Evolutionary conservation across 2,329 filamentous ascomycete genomes (phyloP).

Genomic region (Colletotrichum caudatum): DNA sequence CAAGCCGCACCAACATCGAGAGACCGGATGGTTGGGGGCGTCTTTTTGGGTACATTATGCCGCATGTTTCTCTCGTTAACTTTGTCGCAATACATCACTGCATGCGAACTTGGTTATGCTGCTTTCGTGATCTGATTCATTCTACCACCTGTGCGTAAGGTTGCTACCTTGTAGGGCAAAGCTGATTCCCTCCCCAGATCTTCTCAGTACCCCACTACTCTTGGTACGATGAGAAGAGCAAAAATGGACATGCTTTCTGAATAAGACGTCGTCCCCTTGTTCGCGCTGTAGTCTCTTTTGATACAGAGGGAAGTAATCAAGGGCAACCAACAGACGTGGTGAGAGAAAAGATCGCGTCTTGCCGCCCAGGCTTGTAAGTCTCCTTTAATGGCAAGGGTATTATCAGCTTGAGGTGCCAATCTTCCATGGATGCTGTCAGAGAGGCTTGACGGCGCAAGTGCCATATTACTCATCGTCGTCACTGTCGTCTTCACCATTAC

Average conservation of each 20-base stretch:
- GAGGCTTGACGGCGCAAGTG: not conserved
- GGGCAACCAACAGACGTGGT: too few species aligned
- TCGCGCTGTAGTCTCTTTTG: too few species aligned
- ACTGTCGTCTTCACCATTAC: not conserved
- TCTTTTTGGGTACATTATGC: constrained; percentile 35
- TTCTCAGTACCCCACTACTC: not conserved
- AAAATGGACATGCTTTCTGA: not conserved
- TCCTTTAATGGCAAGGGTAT: not conserved
- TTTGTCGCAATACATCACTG: constrained; percentile 35
- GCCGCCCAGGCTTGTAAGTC: not conserved
- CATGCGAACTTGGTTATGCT: not conserved
- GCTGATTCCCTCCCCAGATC: not conserved
- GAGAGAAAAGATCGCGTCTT: not conserved
- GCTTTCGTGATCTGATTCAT: not conserved
- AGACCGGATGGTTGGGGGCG: constrained; percentile 31
- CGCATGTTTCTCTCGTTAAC: constrained; percentile 32
- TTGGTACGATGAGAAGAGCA: not conserved
- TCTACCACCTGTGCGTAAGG: not conserved
- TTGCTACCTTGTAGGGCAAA: not conserved
- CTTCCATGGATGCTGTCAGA: not conserved
- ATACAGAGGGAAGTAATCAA: not conserved
- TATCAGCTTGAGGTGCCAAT: not conserved
- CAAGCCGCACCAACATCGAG: constrained; percentile 33
- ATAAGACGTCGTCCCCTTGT: too few species aligned
- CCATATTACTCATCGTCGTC: constrained; percentile 20